Evolutionary conservation across 768 basidiomycete genomes (phyloP).

Genomic region (Daedalea quercina): DNA sequence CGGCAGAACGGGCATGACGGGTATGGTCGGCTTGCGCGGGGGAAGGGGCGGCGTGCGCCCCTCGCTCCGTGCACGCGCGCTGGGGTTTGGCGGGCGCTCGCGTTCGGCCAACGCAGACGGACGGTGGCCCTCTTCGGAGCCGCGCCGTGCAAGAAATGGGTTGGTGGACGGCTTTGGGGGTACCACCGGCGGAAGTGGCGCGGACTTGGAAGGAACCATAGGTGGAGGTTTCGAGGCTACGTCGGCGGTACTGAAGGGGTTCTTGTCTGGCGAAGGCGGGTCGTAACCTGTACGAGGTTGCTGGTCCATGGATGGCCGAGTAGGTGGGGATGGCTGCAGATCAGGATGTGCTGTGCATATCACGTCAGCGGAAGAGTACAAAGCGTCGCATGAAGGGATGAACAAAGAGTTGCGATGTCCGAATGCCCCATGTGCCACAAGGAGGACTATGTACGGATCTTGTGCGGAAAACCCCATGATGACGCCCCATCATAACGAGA

Average conservation of each 20-base stretch:
- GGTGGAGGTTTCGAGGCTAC: not conserved
- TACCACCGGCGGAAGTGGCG: conserved; percentile 10
- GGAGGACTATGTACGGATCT: too few species aligned
- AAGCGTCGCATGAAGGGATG: too few species aligned
- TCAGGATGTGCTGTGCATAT: not conserved
- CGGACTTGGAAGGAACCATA: conserved; percentile 1
- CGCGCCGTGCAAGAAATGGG: conserved; percentile 30
- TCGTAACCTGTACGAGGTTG: not conserved
- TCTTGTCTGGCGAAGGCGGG: conserved; percentile 11
- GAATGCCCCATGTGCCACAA: too few species aligned
- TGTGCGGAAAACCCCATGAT: too few species aligned
- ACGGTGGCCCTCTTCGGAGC: conserved; percentile 14
- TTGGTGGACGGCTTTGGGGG: conserved; percentile 28
- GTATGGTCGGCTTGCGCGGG: conserved; percentile 38
- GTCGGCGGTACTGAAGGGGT: conserved; percentile 7
- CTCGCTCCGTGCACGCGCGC: conserved; percentile 2
- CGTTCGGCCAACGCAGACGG: not conserved
- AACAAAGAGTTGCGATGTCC: too few species aligned
- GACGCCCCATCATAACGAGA: too few species aligned
- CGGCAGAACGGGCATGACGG: conserved; percentile 25
- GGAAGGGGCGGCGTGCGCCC: conserved; percentile 38
- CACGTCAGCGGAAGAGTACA: too few species aligned
- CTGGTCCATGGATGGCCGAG: not conserved
- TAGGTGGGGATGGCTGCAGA: not conserved
- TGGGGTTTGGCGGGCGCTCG: not conserved